Percentiles rank a stretch among this genome's conserved stretches.
phyloP scores from a whole-genome alignment of 2,329 filamentous ascomycete genomes.

The Fusarium neocosmosporiellum region DNA sequence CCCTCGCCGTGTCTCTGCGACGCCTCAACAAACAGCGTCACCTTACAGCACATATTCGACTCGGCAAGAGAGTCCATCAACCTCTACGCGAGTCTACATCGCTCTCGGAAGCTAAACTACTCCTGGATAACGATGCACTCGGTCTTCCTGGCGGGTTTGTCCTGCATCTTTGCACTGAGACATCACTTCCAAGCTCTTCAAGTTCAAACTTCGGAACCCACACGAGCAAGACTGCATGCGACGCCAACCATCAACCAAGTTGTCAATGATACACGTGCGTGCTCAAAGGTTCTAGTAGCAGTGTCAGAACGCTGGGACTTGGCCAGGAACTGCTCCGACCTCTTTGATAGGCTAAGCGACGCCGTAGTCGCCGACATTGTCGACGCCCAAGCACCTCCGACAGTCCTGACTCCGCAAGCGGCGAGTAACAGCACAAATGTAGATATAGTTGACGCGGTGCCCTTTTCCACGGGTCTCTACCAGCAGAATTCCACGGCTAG shows the following conservation, averaged over 20 bases:
- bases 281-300: conserved; percentile 58
- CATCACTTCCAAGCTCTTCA: conserved; percentile 52
- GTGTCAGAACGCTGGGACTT: conserved; percentile 56
- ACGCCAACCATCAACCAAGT: conserved; percentile 55
- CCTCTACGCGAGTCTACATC: conserved; percentile 57
- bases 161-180: conserved; percentile 56
- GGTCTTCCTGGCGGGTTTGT: conserved; percentile 59
- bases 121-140: conserved; percentile 62
- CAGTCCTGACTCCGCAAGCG: not conserved
- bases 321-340: conserved; percentile 53
- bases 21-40: conserved; percentile 38
- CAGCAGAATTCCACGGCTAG: not conserved
- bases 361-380: conserved; percentile 55
- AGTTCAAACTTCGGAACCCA: conserved; percentile 1
- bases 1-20: conserved; percentile 51
- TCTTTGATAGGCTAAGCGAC: conserved; percentile 56
- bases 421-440: not conserved
- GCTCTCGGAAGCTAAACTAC: conserved; percentile 58
- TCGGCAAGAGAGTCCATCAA: conserved; percentile 54
- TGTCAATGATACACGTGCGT: conserved; percentile 55
- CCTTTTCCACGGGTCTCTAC: conserved; percentile 9
- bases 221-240: conserved; percentile 32
- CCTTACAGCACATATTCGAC: conserved; percentile 52
- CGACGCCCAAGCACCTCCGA: conserved; percentile 21
- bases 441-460: conserved; percentile 3